phyloP scores from a whole-genome alignment of 345 rosid genomes.

The Syzygium jambos region DNA sequence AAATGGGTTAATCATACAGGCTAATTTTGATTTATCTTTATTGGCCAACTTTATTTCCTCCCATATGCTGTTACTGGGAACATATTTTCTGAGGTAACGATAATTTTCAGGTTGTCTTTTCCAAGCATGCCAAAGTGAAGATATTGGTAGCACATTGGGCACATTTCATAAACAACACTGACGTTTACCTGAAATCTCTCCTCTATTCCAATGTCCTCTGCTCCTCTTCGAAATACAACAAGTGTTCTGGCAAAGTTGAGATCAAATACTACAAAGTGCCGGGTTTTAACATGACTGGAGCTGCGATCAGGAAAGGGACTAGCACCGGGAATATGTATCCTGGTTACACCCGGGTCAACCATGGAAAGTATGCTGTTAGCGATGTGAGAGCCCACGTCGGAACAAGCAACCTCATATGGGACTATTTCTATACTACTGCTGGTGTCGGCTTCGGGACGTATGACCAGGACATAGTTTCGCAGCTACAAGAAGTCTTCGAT shows the following conservation, averaged over 20 bases:
- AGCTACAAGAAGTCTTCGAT: conserved; percentile 72
- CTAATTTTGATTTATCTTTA: background rate
- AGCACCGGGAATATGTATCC: conserved; percentile 64
- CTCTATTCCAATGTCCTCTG: conserved; percentile 72
- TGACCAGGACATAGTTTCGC: conserved; percentile 44
- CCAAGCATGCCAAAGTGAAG: conserved; percentile 78
- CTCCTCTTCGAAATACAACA: conserved; percentile 49
- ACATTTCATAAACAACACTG: conserved; percentile 55
- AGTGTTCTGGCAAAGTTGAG: conserved; percentile 63
- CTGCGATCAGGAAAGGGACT: conserved; percentile 35
- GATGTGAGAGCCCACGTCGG: conserved; percentile 69
- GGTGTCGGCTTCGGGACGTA: conserved; percentile 80
- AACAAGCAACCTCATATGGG: conserved; percentile 83
- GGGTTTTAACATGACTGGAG: conserved; percentile 74
- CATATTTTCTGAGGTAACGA: background rate
- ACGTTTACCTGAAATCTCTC: conserved; percentile 55
- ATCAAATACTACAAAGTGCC: conserved; percentile 71
- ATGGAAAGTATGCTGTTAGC: conserved; percentile 72
- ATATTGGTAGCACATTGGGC: conserved; percentile 72
- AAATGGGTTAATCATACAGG: background rate
- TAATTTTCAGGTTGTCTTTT: conserved; percentile 50
- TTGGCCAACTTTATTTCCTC: background rate
- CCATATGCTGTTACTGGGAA: background rate
- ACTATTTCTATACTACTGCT: conserved; percentile 75
- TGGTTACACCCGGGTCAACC: conserved; percentile 61